A percentile compares a stretch with the other conserved stretches of the same genome.
These are phyloP conservation scores for Protomyces inouyei DNA, from an alignment of 1,139 yeast genomes.

Conservation along the genomic window DNA sequence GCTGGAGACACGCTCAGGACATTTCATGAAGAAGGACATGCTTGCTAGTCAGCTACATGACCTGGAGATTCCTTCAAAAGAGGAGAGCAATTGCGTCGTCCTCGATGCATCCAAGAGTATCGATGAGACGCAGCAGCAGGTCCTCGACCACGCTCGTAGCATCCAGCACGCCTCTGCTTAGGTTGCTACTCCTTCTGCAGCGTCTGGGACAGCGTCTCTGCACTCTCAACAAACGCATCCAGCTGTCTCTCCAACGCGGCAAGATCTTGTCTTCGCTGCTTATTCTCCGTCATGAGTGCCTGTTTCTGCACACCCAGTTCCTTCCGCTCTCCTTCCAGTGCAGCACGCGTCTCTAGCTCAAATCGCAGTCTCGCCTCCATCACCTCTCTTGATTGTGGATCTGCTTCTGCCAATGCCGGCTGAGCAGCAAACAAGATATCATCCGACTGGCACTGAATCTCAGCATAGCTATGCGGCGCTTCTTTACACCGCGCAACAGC, in stretches of 20 bases:
- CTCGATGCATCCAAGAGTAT: conserved; percentile 12
- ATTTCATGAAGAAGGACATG: conserved; percentile 55
- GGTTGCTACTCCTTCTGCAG: conserved; percentile 4
- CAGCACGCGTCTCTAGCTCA: conserved; percentile 37
- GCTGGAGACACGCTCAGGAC: conserved; percentile 59
- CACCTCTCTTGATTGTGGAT: conserved; percentile 38
- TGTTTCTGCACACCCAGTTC: conserved; percentile 35
- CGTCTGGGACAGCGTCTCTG: conserved; percentile 12
- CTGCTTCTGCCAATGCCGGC: conserved; percentile 27
- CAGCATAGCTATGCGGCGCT: conserved; percentile 36
- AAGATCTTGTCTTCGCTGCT: conserved; percentile 36
- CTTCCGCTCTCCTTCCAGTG: conserved; percentile 36
- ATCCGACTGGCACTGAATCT: conserved; percentile 38
- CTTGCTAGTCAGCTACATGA: conserved; percentile 21
- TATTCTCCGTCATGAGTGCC: conserved; percentile 35
- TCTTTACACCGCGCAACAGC: conserved; percentile 38
- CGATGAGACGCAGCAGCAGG: conserved; percentile 10
- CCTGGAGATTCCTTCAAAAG: conserved; percentile 19
- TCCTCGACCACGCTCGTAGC: conserved; percentile 1
- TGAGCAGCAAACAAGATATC: conserved; percentile 33
- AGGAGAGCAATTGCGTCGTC: conserved; percentile 11
- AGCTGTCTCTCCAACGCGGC: conserved; percentile 35
- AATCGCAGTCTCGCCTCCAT: conserved; percentile 37
- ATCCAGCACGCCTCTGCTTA: neutral
- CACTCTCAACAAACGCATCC: conserved; percentile 32